Evolutionary conservation across 2,329 filamentous ascomycete species (phyloP).

Genomic region (Amphichorda felina): DNA sequence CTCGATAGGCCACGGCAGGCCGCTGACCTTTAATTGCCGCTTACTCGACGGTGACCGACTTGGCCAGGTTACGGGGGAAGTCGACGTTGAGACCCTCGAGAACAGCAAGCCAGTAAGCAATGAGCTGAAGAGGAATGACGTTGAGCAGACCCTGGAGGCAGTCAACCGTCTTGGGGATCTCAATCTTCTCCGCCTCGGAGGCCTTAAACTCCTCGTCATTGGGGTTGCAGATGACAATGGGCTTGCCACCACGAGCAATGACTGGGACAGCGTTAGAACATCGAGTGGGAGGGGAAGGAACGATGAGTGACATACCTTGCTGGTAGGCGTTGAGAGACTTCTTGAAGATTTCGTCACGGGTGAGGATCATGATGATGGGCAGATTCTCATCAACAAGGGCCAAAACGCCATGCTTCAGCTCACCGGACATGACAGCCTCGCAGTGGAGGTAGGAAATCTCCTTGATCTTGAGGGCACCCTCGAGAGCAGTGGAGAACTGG

Average conservation of each 20-base stretch:
- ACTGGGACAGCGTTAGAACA: conserved; percentile 38
- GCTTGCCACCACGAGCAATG: conserved; percentile 88
- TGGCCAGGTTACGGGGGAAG: conserved; percentile 96
- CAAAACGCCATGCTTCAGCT: conserved; percentile 97
- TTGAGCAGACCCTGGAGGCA: conserved; percentile 94
- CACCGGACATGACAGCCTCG: conserved; percentile 99
- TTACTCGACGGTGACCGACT: conserved; percentile 98
- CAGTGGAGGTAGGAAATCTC: conserved; percentile 99
- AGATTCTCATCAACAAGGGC: conserved; percentile 96
- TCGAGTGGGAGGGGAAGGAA: neutral
- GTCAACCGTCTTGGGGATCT: conserved; percentile 92
- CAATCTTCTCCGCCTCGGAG: conserved; percentile 89
- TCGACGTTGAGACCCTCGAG: conserved; percentile 94
- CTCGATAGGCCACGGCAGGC: neutral
- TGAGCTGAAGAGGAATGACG: conserved; percentile 93
- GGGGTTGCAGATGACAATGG: conserved; percentile 97
- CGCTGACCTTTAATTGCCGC: neutral
- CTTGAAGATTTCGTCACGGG: conserved; percentile 87
- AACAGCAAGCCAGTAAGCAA: conserved; percentile 98
- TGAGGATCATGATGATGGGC: conserved; percentile 99
- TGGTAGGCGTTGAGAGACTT: conserved; percentile 99
- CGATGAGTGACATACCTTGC: conserved; percentile 58
- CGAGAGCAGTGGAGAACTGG: conserved; percentile 92
- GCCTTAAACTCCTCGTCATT: conserved; percentile 79
- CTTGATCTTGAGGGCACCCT: conserved; percentile 98